phyloP scores from a whole-genome alignment of 768 basidiomycete species.

The Mycena venus region DNA sequence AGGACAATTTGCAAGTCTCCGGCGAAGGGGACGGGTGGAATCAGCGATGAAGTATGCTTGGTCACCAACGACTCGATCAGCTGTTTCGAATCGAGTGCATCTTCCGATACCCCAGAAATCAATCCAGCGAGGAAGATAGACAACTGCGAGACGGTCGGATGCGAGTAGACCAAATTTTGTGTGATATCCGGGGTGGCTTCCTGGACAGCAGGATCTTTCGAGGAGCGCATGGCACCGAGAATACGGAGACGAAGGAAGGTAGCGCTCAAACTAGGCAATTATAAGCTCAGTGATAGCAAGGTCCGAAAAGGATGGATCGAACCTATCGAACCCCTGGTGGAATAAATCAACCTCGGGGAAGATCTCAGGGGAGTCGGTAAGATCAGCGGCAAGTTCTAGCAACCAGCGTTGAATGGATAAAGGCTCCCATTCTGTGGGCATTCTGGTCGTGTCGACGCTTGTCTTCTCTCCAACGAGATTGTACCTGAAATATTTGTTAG shows the following conservation, averaged over 20 bases:
- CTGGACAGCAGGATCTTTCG: not conserved
- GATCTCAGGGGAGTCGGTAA: constrained; percentile 15
- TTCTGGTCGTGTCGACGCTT: too few relatives aligned
- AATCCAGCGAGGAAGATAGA: constrained; percentile 45
- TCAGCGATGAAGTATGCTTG: too few relatives aligned
- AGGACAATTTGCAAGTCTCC: constrained; percentile 8
- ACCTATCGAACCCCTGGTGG: constrained; percentile 46
- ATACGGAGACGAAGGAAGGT: constrained; percentile 53
- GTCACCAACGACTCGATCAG: too few relatives aligned
- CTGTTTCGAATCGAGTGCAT: too few relatives aligned
- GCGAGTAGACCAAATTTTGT: constrained; percentile 58
- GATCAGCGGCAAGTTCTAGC: constrained; percentile 24
- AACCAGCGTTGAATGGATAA: constrained; percentile 35
- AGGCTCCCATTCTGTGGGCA: too few relatives aligned
- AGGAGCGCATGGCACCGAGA: constrained; percentile 39
- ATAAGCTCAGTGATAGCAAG: too few relatives aligned
- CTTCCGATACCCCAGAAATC: too few relatives aligned
- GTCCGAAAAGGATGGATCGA: too few relatives aligned
- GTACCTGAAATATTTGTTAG: too few relatives aligned
- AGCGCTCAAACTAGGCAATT: constrained; percentile 51
- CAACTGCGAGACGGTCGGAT: constrained; percentile 50
- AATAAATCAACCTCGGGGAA: constrained; percentile 40
- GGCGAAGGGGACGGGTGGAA: too few relatives aligned
- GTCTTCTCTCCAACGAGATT: too few relatives aligned
- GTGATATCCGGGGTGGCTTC: constrained; percentile 32